Percentiles rank a stretch among this genome's conserved stretches.
Conservation (phyloP, 2,329 filamentous ascomycete species). For the Microcyclospora tardicrescens region DNA sequence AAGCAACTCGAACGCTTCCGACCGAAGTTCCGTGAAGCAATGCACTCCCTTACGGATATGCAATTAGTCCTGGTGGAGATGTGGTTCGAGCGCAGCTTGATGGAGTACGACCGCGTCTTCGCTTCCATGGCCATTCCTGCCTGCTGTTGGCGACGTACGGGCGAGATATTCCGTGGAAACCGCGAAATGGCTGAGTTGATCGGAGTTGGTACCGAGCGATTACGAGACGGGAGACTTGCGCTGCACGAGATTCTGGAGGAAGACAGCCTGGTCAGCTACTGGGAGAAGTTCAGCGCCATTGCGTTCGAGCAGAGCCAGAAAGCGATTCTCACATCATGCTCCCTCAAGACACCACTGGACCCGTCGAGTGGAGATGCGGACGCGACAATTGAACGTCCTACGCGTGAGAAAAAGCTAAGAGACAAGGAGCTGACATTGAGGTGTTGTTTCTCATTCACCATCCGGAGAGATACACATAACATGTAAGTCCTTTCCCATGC, state of each 20-base stretch:
- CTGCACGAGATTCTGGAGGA: constrained; percentile 93
- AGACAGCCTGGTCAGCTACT: constrained; percentile 89
- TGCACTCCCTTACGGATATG: constrained; percentile 82
- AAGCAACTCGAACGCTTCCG: constrained; percentile 85
- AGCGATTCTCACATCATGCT: constrained; percentile 86
- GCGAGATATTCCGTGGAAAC: constrained; percentile 93
- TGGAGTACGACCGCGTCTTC: constrained; percentile 98
- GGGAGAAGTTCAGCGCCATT: constrained; percentile 98
- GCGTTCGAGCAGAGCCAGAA: constrained; percentile 92
- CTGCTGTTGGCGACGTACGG: constrained; percentile 91
- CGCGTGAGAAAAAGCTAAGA: constrained; percentile 40
- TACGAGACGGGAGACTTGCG: constrained; percentile 87
- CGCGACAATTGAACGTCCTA: constrained; percentile 1
- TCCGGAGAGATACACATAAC: constrained; percentile 86
- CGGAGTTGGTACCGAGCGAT: constrained; percentile 74
- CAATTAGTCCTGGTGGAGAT: constrained; percentile 93
- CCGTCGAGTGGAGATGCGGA: constrained; percentile 20
- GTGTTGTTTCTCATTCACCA: constrained; percentile 97
- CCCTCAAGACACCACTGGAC: constrained; percentile 59
- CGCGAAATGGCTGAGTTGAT: constrained; percentile 98
- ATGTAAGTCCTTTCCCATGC: constrained; percentile 51
- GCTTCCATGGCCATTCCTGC: constrained; percentile 97
- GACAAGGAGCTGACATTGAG: constrained; percentile 53
- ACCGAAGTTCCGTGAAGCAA: constrained; percentile 90
- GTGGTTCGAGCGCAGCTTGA: constrained; percentile 94